phyloP scores from a whole-genome alignment of 177 flowering plant genomes.

The Vitis hybrid region DNA sequence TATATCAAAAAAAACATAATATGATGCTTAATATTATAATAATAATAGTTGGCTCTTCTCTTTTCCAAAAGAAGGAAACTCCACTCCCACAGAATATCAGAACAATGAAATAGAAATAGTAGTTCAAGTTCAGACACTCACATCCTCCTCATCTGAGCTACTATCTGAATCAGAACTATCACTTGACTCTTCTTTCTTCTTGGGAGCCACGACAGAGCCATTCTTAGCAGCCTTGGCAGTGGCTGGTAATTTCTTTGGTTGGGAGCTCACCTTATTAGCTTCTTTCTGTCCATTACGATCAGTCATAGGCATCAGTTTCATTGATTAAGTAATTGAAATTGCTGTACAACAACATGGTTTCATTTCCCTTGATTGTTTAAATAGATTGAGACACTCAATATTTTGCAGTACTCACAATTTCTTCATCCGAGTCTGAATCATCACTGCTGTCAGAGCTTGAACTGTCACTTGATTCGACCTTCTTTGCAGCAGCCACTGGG shows the following conservation, averaged over 20 bases:
- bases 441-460: conserved; percentile 8
- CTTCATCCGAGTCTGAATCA: conserved; percentile 17
- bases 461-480: conserved; percentile 14
- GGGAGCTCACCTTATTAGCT: too few relatives aligned
- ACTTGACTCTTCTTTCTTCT: conserved; percentile 16
- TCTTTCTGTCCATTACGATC: too few relatives aligned
- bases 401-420: background rate
- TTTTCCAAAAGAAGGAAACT: too few relatives aligned
- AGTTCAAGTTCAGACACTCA: background rate
- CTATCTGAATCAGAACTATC: conserved; percentile 24
- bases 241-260: background rate
- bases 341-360: too few relatives aligned
- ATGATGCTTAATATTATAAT: too few relatives aligned
- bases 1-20: too few relatives aligned
- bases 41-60: too few relatives aligned
- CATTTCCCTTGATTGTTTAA: too few relatives aligned
- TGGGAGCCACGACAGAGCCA: conserved; percentile 7
- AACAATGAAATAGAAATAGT: background rate
- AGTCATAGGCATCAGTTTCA: too few relatives aligned
- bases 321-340: too few relatives aligned
- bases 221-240: conserved; percentile 8
- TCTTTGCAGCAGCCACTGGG: background rate
- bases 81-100: background rate
- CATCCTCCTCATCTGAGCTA: conserved; percentile 38
- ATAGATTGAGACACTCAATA: too few relatives aligned